Base-by-base conservation (phyloP, 208 protist genomes). In the Crithidia mellificae region DNA sequence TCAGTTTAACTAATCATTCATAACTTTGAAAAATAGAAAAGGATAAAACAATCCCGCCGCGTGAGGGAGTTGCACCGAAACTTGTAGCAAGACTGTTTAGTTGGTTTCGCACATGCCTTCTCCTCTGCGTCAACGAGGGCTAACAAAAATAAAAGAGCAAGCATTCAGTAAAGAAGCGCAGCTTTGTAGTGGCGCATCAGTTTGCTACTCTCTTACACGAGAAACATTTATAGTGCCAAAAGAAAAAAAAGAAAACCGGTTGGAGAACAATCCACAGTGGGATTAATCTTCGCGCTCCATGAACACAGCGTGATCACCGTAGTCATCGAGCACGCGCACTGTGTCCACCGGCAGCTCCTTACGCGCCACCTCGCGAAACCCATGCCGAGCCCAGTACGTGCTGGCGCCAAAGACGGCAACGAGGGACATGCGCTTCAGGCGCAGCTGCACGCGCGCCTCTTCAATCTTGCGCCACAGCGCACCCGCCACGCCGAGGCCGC, bases 221-320 rank as follows among this genome's bases (percentile, higher is more conserved):
- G 12, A 41, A 41, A 41, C 36, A 41, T n/a, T n/a, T n/a, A n/a
- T n/a, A n/a, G n/a, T n/a, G 12, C 36, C 9, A 41, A 41, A 41
- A 63, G 25, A 20, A 25, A 43, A 14, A 38, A 19, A 34, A 63
- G 27, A 0, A 51, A 34, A 49, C 8, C 3, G 39, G 15, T 24
- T 19, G n/a, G 2, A 59, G 30, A 56, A 22, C 29, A 39, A 9
- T 19, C 30, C 2, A 6, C 22, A 41, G 6, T 6, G 1, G 14
- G 19, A 14, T 36, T 11, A 63, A 36, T 53, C 69, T 44, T 68
- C 62, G 5, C 62, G 47, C 66, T 73, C 73, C 73, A 78, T 73
- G 46, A 73, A 73, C 15, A 64, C 61, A 15, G 66, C 73, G 17
- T 70, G 66, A 7, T 69, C 73, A n/a, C 66, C 73, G 62, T 73